These are phyloP conservation scores for Sphenostylis stenocarpa DNA, from an alignment of 306 rosid species.

Conservation along the genomic window DNA sequence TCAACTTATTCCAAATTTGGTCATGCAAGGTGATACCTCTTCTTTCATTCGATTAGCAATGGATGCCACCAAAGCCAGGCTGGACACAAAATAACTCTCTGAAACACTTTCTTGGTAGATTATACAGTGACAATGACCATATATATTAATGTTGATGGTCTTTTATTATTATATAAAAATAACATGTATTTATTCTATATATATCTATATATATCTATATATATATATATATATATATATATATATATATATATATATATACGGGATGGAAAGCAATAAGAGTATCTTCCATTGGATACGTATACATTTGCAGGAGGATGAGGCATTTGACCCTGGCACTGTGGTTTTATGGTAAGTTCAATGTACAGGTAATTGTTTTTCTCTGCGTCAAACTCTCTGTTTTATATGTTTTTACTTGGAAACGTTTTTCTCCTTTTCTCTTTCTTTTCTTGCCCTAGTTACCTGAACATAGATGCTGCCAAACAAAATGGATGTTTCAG, in stretches of 20 bases:
- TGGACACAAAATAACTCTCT: conserved; percentile 46
- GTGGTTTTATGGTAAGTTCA: conserved; percentile 22
- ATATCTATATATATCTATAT: too few relatives aligned
- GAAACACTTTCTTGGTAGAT: conserved; percentile 28
- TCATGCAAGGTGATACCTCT: conserved; percentile 73
- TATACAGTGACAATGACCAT: conserved; percentile 19
- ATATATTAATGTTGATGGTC: conserved; percentile 15
- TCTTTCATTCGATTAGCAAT: conserved; percentile 60
- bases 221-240: too few relatives aligned
- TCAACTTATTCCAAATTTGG: conserved; percentile 73
- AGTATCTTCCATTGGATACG: not conserved
- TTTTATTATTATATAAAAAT: conserved; percentile 9
- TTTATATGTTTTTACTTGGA: not conserved
- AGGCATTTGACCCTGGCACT: not conserved
- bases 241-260: too few relatives aligned
- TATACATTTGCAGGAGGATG: not conserved
- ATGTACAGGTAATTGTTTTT: conserved; percentile 31
- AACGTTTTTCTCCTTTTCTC: not conserved
- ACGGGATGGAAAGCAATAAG: not conserved
- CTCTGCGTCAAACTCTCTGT: not conserved
- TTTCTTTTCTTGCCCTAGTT: not conserved
- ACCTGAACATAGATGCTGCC: too few relatives aligned
- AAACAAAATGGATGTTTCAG: too few relatives aligned
- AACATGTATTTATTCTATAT: conserved; percentile 26
- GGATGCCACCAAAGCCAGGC: conserved; percentile 65